Base-by-base conservation (phyloP, 768 basidiomycete species). In the Kwoniella pini region DNA sequence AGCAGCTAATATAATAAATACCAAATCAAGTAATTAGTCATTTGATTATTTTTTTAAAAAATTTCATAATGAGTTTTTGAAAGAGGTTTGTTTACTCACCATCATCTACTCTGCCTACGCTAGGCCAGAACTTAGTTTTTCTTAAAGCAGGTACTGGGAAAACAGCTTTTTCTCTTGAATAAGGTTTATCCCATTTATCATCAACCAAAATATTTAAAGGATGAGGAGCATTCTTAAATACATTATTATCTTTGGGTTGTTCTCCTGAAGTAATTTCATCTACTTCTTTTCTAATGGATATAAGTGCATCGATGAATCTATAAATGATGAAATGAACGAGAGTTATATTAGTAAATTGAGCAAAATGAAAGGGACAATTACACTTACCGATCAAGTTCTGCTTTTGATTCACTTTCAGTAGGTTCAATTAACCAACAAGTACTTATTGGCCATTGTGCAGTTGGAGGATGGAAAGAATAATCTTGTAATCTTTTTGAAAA, bases 261-360 rank as follows among this genome's bases (percentile, higher is more conserved):
- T 87, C 88, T 48, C 95, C 96, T 17, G 83, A 80, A 43, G 89
- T 84, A 69, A 99, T 84, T 48, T 94, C 90, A 56, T 94, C 87
- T 0, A 86, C 93, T 79, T 99, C 96, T 69, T 85, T 81, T 50
- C 94, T 89, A 67, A 99, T 99, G 65, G 88, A 85, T 65, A 99
- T 94, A 91, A 98, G 96, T 21, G 96, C 95, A 67, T 98, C 91
- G 79, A 95, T 96, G 82, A 99, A 98, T 72, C 90, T 90, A 31
- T 36, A n/a, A 27, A 26, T 21, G 33, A 26, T 21, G 1, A 46
- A 21, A 42, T 5, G 11, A 11, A 33, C 45, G 22, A 45, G 42
- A n/a, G 4, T 11, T 49, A 11, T 12, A 13, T 15, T 24, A 53
- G n/a, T n/a, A 53, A 38, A 62, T 30, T 40, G 12, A 30, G 24